Evolutionary conservation across 2,329 filamentous ascomycete genomes (phyloP).

Genomic region (Aspergillus sp.): DNA sequence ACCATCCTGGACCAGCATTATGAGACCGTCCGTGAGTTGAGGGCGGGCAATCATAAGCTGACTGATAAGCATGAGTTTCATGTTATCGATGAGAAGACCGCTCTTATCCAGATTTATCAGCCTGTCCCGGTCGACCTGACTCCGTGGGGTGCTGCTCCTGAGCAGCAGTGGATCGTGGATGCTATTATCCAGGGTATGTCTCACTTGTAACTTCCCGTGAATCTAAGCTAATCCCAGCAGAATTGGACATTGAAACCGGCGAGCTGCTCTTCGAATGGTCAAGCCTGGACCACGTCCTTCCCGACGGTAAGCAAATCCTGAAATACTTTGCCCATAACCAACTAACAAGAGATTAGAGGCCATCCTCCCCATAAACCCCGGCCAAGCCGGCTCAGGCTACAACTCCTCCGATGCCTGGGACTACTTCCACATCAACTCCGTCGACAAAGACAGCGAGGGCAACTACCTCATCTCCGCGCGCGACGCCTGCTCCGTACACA

Average conservation of each 20-base stretch:
- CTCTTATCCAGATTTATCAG: conserved; percentile 55
- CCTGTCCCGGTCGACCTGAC: conserved; percentile 49
- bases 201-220: conserved; percentile 18
- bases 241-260: conserved; percentile 53
- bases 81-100: conserved; percentile 54
- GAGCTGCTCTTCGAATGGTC: conserved; percentile 60
- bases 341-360: conserved; percentile 35
- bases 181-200: conserved; percentile 53
- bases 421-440: conserved; percentile 52
- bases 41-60: conserved; percentile 50
- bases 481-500: conserved; percentile 32
- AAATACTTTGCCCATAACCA: background rate
- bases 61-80: conserved; percentile 58
- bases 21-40: conserved; percentile 54
- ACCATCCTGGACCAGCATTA: conserved; percentile 57
- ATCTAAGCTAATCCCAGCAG: conserved; percentile 14
- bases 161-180: conserved; percentile 59
- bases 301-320: conserved; percentile 41
- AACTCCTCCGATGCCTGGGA: conserved; percentile 48
- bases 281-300: conserved; percentile 56
- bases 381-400: conserved; percentile 41
- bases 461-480: conserved; percentile 52
- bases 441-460: conserved; percentile 40
- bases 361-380: conserved; percentile 48
- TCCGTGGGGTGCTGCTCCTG: conserved; percentile 46